These are phyloP conservation scores for Allomyces macrogynus DNA, from an alignment of 192 early-diverging fungal genomes.

Conservation along the genomic window DNA sequence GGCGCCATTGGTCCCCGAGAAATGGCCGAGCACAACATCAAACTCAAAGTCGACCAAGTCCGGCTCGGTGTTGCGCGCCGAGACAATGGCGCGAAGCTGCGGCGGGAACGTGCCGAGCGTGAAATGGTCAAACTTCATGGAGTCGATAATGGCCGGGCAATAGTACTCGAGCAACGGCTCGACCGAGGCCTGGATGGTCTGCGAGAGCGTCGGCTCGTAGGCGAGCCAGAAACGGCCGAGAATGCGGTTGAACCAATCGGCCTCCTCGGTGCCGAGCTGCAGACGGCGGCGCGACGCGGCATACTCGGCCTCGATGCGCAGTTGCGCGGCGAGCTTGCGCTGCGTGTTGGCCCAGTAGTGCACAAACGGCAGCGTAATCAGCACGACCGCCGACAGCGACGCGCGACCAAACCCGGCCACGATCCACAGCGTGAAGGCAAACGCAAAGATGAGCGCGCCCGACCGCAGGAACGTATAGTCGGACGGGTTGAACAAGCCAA, in stretches of 20 bases:
- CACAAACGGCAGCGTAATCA: not conserved
- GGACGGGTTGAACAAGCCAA: no score
- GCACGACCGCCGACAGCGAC: not conserved
- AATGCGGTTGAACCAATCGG: conserved; percentile 84
- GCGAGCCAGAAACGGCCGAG: conserved; percentile 69
- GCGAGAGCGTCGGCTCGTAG: conserved; percentile 68
- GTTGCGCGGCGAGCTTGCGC: not conserved
- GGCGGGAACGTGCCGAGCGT: conserved; percentile 61
- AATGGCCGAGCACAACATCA: conserved; percentile 39
- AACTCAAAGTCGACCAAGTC: conserved; percentile 17
- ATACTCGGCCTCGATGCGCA: not conserved
- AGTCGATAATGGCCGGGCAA: conserved; percentile 64
- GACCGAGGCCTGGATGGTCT: conserved; percentile 43
- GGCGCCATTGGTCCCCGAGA: not conserved
- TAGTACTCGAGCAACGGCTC: conserved; percentile 52
- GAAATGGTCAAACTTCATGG: conserved; percentile 47
- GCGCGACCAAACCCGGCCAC: not conserved
- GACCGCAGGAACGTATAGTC: no score
- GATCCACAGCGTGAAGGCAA: no score
- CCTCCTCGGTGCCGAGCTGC: conserved; percentile 23
- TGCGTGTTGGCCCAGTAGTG: not conserved
- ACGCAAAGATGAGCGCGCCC: no score
- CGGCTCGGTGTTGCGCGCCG: conserved; percentile 40
- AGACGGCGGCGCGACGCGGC: not conserved
- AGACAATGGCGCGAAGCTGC: conserved; percentile 45